phyloP scores from a whole-genome alignment of 176 grass and related monocot species.

The Hordeum vulgare region DNA sequence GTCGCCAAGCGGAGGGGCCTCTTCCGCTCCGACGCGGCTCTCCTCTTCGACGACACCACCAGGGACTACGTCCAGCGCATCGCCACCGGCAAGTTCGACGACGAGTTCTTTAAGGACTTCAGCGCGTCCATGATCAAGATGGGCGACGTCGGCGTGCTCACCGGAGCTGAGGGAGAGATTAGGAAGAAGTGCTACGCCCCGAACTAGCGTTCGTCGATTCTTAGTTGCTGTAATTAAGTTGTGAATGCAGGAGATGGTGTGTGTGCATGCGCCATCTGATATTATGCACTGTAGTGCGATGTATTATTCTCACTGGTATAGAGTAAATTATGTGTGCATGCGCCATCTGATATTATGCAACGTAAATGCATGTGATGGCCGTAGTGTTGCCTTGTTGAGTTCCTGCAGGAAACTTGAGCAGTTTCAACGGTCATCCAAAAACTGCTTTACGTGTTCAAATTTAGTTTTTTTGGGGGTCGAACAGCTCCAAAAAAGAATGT shows the following conservation, averaged over 20 bases:
- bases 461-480: too few relatives aligned
- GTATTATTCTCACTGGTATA: too few relatives aligned
- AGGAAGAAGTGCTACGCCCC: constrained; percentile 15
- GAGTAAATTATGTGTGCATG: too few relatives aligned
- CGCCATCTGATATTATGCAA: too few relatives aligned
- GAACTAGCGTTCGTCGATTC: background rate
- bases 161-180: constrained; percentile 10
- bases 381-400: too few relatives aligned
- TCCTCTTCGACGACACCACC: background rate
- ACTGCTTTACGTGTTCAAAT: too few relatives aligned
- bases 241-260: background rate
- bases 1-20: constrained; percentile 3
- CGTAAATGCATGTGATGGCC: too few relatives aligned
- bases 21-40: background rate
- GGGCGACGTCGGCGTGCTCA: constrained; percentile 21
- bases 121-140: constrained; percentile 28
- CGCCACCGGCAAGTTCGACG: background rate
- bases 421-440: too few relatives aligned
- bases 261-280: background rate
- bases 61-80: background rate
- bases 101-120: constrained; percentile 9
- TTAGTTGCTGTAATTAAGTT: background rate
- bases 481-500: too few relatives aligned
- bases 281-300: too few relatives aligned
- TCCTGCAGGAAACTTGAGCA: too few relatives aligned